Base-by-base conservation (phyloP, 257 asterid species). In the Catharanthus roseus region DNA sequence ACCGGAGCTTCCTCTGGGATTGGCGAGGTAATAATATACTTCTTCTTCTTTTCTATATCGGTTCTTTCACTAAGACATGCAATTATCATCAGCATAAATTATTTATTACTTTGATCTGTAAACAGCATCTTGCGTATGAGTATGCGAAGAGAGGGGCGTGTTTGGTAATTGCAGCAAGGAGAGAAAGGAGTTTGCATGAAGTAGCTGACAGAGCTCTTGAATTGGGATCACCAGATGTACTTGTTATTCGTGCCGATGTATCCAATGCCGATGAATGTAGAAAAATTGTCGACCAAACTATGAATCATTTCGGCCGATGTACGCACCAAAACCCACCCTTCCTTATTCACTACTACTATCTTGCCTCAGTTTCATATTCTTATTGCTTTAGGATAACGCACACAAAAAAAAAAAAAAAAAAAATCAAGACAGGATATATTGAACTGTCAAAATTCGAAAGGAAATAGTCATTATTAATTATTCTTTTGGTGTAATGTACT, bases 1-100 rank as follows among this genome's bases (percentile, higher is more conserved):
- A 90, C 96, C 66, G 97, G 97, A 6, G 96, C 98, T 73, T 93
- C 98, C 75, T 89, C 98, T 34, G 95, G 97, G 79, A 89, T 93
- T 38, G 98, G 98, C 57, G 96, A 93, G 83, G 96, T 89, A 77
- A 70, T 6, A 28, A 5, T 38, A 3, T 29, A 15, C 8, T 18
- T 6, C 54, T 42, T 23, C 42, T 42, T 50, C 55, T 18, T 38
- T 15, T 49, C 33, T 34, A 23, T 42, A 8, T 66, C 21, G 19
- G 1, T 60, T 60, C 16, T 6, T 10, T 19, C 12, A 16, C 3
- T 7, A 38, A 38, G 41, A 2, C 7, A 38, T 38, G 41, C 41
- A 7, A 38, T 12, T 41, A 12, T 9, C 6, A 41, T 1, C 6
- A 1, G 6, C 10, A 6, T 1, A 41, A 41, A 10, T 1, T 44